Evolutionary conservation across 805 yeast genomes (phyloP), one percentile per base, ranked within the genome.

Genomic region (Saturnispora serradocipensis): DNA sequence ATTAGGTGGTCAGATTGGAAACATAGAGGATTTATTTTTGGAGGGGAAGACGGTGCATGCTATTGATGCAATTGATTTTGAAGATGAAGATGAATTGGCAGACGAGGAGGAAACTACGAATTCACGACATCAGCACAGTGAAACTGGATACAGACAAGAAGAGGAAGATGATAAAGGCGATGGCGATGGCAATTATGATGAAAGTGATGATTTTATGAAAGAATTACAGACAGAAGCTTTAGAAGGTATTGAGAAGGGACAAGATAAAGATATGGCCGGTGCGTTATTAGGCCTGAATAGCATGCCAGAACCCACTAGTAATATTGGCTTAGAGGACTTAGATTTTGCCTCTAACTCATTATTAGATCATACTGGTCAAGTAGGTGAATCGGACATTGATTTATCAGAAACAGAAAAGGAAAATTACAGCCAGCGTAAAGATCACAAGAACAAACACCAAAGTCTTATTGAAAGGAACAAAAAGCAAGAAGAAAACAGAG

Each of bases 21-120:
- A 62, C 28, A 58, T 67, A 27, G 69, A 66, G 16, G 60, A 57
- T 25, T 57, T 67, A 60, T 65, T 65, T 30, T 32, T 35, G 49
- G 76, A 70, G 32, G 82, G 78, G 18, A 70, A 77, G 66, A 70
- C 86, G 2, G 75, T 76, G 50, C 98, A 90, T 66, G 90, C 93
- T 1, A 96, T 80, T 6, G 91, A 90, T 65, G 99, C 99, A 9
- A 72, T 89, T 32, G 98, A 91, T 66, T 91, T 86, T 64, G 97
- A 88, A 61, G 96, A 88, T 64, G 95, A 87, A 61, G 97, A 90
- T 58, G 97, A 90, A 66, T 71, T 90, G 46, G 97, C 97, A 0
- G 97, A 90, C 24, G 97, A 90, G 45, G 95, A 87, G 51, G 63
- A 72, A 16, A 32, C 49, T 5, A 1, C 73, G 53, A 42, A 58